Base-by-base conservation (phyloP, 805 yeast genomes). In the Maudiozyma pseudohumilis region DNA sequence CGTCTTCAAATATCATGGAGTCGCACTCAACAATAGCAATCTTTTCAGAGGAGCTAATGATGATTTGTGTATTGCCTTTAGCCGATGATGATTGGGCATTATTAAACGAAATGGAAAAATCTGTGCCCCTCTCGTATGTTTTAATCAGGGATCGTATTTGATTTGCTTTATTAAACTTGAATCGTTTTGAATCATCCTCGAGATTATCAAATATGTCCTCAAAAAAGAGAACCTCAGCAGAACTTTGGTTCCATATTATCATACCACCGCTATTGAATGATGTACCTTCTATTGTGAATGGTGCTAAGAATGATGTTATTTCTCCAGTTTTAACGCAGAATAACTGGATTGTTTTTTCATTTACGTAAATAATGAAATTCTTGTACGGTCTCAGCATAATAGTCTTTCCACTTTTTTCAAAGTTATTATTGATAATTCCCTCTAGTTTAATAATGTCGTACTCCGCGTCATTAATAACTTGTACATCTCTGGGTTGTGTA, bases 241-340 rank as follows among this genome's bases (percentile, higher is more conserved):
- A 16, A n/a, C 18, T 20, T 2, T n/a, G 16, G 24, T 34, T 36
- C 41, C 37, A 38, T 4, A 38, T 6, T 10, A 35, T 19, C 10
- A 41, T 13, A 4, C 28, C 29, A 10, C 40, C 39, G 5, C 16
- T 8, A 18, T 19, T 5, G 6, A 22, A 35, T 8, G 13, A 2
- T 4, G 23, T 26, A 8, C 37, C 39, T 12, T 38, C 34, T 22
- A 32, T 32, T 15, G 9, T 16, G 4, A 41, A 27, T 2, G 12
- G 33, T 11, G 39, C 27, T 4, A 21, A 12, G 18, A 29, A 31
- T 25, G 25, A 21, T 16, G 16, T 20, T 10, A 9, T 25, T 5
- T 8, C 9, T 2, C 34, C 34, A 3, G 28, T 15, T 7, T 18
- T 13, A 7, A 32, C 13, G 9, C 32, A 31, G 25, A 30, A 23